A percentile compares a stretch with the other conserved stretches of the same genome.
Conservation (phyloP, 192 early-diverging fungal genomes). For the Haplosporangium gracile region DNA sequence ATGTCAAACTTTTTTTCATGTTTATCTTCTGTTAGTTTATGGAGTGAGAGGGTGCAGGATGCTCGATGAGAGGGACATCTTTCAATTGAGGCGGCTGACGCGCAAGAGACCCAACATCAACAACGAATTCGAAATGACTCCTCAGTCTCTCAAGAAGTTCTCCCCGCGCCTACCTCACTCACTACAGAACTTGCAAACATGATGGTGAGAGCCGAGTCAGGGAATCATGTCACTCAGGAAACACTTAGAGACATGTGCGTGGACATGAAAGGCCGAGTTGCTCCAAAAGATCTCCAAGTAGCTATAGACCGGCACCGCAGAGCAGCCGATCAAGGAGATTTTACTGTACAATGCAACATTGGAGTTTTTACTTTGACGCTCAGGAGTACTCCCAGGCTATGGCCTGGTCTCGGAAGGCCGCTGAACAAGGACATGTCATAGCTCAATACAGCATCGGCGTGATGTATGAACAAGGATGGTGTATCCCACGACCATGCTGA, state of each 20-base stretch:
- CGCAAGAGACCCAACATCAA: neutral
- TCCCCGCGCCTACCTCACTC: neutral
- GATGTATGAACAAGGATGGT: neutral
- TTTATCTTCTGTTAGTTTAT: neutral
- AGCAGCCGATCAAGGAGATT: neutral
- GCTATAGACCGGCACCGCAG: neutral
- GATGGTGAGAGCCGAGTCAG: neutral
- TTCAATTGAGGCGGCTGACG: neutral
- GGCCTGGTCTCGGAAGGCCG: neutral
- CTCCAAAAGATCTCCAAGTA: neutral
- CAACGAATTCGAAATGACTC: neutral
- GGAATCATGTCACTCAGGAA: neutral
- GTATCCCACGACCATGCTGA: neutral
- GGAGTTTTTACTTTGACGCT: neutral
- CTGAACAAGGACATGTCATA: neutral
- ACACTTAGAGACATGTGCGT: neutral
- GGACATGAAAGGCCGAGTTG: neutral
- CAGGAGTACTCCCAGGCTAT: neutral
- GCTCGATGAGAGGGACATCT: neutral
- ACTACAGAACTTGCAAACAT: neutral
- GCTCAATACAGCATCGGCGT: neutral
- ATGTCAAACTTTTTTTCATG: neutral
- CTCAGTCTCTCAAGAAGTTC: neutral
- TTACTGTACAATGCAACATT: neutral
- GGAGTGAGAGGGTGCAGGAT: neutral